A percentile compares a stretch with the other conserved stretches of the same genome.
Conservation (phyloP, 306 rosid genomes). For the Delonix regia region DNA sequence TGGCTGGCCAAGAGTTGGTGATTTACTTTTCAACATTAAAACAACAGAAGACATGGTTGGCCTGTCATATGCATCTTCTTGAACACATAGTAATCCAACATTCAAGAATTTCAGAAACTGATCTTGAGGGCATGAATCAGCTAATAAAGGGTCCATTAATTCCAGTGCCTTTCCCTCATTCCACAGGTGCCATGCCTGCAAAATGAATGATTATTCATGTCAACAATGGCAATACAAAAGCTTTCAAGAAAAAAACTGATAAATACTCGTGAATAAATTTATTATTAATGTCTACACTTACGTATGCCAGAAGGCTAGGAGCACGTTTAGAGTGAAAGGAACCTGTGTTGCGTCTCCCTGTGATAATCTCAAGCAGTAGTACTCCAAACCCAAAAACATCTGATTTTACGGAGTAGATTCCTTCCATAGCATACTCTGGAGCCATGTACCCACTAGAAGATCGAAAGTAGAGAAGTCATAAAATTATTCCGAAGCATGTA, state of each 20-base stretch:
- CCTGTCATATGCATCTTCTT: constrained; percentile 54
- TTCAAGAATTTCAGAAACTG: constrained; percentile 44
- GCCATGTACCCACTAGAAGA: constrained; percentile 51
- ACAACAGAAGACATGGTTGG: constrained; percentile 59
- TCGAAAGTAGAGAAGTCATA: neutral
- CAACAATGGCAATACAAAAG: neutral
- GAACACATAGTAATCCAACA: constrained; percentile 54
- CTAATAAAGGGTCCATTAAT: constrained; percentile 45
- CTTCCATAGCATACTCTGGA: constrained; percentile 58
- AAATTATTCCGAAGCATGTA: neutral
- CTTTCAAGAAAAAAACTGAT: neutral
- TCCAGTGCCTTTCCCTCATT: constrained; percentile 43
- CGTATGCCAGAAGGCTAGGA: constrained; percentile 48
- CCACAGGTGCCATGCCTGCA: constrained; percentile 56
- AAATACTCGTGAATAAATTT: neutral
- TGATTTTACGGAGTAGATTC: constrained; percentile 48
- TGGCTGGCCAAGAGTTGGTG: constrained; percentile 33
- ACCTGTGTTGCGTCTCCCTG: constrained; percentile 41
- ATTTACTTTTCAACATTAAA: constrained; percentile 45
- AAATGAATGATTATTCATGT: constrained; percentile 7
- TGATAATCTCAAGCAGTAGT: constrained; percentile 50
- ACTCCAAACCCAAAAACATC: constrained; percentile 52
- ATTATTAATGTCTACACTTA: constrained; percentile 29
- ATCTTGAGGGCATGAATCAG: constrained; percentile 36
- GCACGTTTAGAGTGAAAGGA: constrained; percentile 40